Conservation (phyloP, 1,284 basidiomycete species). For the Boletus smithii region DNA sequence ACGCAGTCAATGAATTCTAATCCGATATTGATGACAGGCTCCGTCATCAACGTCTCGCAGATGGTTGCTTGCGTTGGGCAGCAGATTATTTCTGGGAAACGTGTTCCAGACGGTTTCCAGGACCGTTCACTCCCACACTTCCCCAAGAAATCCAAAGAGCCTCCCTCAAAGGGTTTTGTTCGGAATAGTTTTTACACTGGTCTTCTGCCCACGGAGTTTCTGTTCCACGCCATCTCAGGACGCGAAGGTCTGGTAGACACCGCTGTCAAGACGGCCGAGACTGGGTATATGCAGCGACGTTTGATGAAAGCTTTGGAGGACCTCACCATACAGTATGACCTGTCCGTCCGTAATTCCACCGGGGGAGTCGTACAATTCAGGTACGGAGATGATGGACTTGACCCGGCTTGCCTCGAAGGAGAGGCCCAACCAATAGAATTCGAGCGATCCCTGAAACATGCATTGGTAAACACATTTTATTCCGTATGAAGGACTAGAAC, state of each 20-base stretch:
- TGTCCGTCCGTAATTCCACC: constrained; percentile 93
- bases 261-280: constrained; percentile 99
- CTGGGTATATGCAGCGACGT: constrained; percentile 98
- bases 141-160: constrained; percentile 95
- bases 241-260: constrained; percentile 99
- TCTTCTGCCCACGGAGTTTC: constrained; percentile 92
- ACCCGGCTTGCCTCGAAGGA: constrained; percentile 94
- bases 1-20: not conserved
- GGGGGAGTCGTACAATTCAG: constrained; percentile 98
- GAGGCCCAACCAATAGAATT: constrained; percentile 93
- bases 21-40: constrained; percentile 53
- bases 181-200: constrained; percentile 97
- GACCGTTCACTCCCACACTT: constrained; percentile 98
- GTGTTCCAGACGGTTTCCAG: constrained; percentile 99
- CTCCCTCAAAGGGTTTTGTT: constrained; percentile 98
- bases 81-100: constrained; percentile 96
- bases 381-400: constrained; percentile 96
- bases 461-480: constrained; percentile 53
- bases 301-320: constrained; percentile 99
- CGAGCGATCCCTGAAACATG: constrained; percentile 84
- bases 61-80: constrained; percentile 99
- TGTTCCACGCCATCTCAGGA: constrained; percentile 99
- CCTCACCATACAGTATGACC: constrained; percentile 94
- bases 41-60: constrained; percentile 98
- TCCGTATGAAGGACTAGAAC: not conserved